Base-by-base conservation (phyloP, 306 rosid species). In the Vachellia pachyceras region DNA sequence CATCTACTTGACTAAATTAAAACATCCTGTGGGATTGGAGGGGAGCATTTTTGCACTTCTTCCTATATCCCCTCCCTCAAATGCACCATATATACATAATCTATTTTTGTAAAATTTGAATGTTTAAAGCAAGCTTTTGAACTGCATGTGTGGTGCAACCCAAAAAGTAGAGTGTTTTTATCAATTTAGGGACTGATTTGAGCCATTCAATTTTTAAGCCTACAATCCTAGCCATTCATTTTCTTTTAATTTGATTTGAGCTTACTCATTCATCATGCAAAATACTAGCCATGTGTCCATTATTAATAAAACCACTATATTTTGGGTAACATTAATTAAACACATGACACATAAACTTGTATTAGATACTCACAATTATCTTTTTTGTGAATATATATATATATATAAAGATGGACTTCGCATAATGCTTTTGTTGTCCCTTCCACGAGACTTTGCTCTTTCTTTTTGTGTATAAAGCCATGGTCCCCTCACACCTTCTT, bases 401-500 rank as follows among this genome's bases (percentile, higher is more conserved):
- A 45, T 2, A 41, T 10, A 45, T 47, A 45, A 29, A 29, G 49
- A 10, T 2, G 4, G n/a, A 18, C 4, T 14, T 47, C 54, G 11
- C 13, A 14, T 47, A 13, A 12, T 47, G 54, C 54, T 47, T 49
- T 5, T 14, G 63, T 76, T 84, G 81, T 81, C 90, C 7, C 17
- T 9, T 67, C 36, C 65, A 58, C 11, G n/a, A 35, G 42, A 17
- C 57, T 50, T 33, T 64, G n/a, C 20, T 47, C 76, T 80, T 82
- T 77, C 79, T 77, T 87, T 78, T 65, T 74, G 69, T 55, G 82
- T 75, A 65, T 14, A 35, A 84, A 73, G 78, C 75, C 84, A 13
- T 60, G 90, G 88, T 69, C 83, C 91, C 83, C 70, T 36, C 70
- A 23, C 70, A 23, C 17, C 67, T 10, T 54, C 60, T n/a, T 54